A percentile compares a stretch with the other conserved stretches of the same genome.
These are phyloP conservation scores for Tarenaya hassleriana DNA, from an alignment of 345 rosid species.

Conservation along the genomic window DNA sequence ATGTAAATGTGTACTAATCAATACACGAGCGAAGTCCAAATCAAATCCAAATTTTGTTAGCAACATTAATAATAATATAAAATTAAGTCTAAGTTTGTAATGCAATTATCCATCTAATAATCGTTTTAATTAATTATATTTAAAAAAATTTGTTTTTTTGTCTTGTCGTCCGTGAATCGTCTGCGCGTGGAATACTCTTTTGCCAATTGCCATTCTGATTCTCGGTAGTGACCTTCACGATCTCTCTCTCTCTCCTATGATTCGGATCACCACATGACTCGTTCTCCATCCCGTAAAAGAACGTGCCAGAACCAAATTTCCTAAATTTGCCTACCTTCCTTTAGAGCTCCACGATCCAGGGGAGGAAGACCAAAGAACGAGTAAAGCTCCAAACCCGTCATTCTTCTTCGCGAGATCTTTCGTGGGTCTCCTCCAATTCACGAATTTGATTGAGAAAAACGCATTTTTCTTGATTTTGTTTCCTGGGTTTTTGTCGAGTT, in stretches of 20 bases:
- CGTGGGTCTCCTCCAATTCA: not conserved
- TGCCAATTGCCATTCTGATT: conserved; percentile 15
- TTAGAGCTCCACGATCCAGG: no score
- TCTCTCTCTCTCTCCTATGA: conserved; percentile 28
- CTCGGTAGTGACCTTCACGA: conserved; percentile 32
- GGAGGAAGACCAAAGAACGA: not conserved
- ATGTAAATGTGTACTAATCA: no score
- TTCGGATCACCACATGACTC: conserved; percentile 72
- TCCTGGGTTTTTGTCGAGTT: conserved; percentile 5
- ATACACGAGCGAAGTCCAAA: no score
- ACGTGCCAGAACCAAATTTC: conserved; percentile 18
- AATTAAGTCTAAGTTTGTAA: no score
- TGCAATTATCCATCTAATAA: no score
- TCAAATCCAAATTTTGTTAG: no score
- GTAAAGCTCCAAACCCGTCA: not conserved
- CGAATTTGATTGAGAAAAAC: not conserved
- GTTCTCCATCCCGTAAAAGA: conserved; percentile 22
- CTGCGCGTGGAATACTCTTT: conserved; percentile 24
- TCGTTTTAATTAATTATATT: not conserved
- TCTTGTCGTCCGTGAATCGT: no score
- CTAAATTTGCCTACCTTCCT: conserved; percentile 7
- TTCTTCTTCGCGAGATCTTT: not conserved
- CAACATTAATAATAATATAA: no score
- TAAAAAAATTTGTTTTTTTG: no score
- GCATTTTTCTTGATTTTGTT: no score